phyloP scores from a whole-genome alignment of 306 rosid species.

The Malus sylvestris region DNA sequence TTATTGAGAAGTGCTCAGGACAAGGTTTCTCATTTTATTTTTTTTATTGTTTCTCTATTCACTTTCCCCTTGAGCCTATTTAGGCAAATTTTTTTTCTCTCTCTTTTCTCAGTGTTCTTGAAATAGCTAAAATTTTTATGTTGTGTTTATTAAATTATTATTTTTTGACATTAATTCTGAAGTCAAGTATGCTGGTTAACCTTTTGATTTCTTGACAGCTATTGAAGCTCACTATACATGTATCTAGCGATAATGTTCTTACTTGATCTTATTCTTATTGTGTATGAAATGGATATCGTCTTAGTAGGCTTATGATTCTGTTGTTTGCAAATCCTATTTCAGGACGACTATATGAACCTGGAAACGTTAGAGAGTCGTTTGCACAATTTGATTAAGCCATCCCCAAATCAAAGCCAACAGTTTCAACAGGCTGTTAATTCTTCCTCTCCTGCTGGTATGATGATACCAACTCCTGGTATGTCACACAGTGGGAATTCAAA shows the following conservation, averaged over 20 bases:
- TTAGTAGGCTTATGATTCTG: not conserved
- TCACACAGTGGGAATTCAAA: constrained; percentile 64
- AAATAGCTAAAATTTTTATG: not conserved
- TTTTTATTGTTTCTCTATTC: not conserved
- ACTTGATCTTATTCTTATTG: not conserved
- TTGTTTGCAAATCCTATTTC: constrained; percentile 21
- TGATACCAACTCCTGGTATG: constrained; percentile 98
- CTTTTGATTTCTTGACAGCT: not conserved
- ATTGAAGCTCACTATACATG: not conserved
- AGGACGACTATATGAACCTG: constrained; percentile 90
- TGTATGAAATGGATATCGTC: not conserved
- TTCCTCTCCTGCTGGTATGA: constrained; percentile 55
- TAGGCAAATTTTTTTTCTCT: not conserved
- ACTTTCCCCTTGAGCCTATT: not conserved
- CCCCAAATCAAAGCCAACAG: constrained; percentile 55
- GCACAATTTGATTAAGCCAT: constrained; percentile 32
- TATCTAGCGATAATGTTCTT: not conserved
- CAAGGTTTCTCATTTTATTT: constrained; percentile 43
- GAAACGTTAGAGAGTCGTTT: constrained; percentile 72
- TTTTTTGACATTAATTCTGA: not conserved
- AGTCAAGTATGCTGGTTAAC: not conserved
- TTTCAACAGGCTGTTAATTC: constrained; percentile 57
- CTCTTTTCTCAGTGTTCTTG: not conserved
- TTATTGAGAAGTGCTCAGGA: constrained; percentile 47
- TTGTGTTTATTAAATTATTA: not conserved